Conservation (phyloP, 768 basidiomycete genomes). For the Calocybe gangraenosa region DNA sequence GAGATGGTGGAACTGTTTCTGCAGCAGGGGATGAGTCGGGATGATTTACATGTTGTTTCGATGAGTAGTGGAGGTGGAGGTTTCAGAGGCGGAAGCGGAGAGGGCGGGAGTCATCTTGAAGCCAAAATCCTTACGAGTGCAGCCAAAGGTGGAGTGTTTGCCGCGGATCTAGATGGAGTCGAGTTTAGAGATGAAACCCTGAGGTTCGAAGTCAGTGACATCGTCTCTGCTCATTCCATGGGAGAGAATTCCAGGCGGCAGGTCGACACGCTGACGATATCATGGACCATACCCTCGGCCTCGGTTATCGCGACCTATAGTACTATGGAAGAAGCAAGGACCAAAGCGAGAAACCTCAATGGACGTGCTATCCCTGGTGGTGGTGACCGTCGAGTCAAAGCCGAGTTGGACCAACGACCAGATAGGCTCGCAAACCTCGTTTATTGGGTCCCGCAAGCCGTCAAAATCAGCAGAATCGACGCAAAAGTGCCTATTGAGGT, state of each 20-base stretch:
- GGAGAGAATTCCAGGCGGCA: constrained; percentile 26
- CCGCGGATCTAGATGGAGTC: constrained; percentile 41
- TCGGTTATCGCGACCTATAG: constrained; percentile 42
- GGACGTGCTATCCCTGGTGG: constrained; percentile 19
- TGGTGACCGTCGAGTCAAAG: constrained; percentile 43
- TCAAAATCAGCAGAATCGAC: constrained; percentile 43
- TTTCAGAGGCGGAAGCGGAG: background rate
- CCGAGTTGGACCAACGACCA: constrained; percentile 37
- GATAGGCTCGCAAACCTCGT: constrained; percentile 20
- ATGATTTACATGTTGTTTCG: constrained; percentile 28
- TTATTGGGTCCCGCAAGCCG: constrained; percentile 25
- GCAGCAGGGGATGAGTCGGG: constrained; percentile 35
- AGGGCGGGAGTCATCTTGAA: constrained; percentile 27
- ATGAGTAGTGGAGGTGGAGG: constrained; percentile 13
- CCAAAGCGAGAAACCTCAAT: constrained; percentile 34
- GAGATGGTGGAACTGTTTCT: constrained; percentile 42
- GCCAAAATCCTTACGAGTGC: constrained; percentile 39
- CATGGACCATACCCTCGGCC: constrained; percentile 47
- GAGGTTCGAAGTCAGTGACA: constrained; percentile 37
- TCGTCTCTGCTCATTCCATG: constrained; percentile 39
- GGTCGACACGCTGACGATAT: constrained; percentile 39
- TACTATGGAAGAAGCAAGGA: constrained; percentile 25
- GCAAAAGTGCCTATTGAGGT: constrained; percentile 17
- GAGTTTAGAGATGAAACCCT: constrained; percentile 42
- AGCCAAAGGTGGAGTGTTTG: constrained; percentile 36